These are phyloP conservation scores for Anthracocystis setariae DNA, from an alignment of 1,284 basidiomycete genomes.

Conservation along the genomic window DNA sequence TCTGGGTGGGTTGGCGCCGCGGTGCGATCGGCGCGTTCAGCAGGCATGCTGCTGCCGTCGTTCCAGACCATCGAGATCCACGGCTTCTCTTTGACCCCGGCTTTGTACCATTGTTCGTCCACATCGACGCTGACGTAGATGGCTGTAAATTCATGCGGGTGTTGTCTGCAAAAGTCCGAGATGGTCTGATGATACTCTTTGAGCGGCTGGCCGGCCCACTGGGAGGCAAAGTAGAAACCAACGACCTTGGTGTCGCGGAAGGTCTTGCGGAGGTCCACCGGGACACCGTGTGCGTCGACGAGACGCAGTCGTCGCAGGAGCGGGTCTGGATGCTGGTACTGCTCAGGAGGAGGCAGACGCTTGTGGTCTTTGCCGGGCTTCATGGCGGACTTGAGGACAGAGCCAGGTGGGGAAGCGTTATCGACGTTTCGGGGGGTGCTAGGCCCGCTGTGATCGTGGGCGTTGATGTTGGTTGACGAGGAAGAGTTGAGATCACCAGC, in stretches of 20 bases:
- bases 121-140: constrained; percentile 68
- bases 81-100: constrained; percentile 61
- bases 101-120: constrained; percentile 63
- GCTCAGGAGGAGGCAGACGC: constrained; percentile 56
- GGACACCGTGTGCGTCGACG: constrained; percentile 59
- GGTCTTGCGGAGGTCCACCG: constrained; percentile 58
- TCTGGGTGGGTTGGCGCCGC: constrained; percentile 12
- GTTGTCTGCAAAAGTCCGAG: constrained; percentile 52
- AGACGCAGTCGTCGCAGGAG: constrained; percentile 67
- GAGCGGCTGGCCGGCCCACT: constrained; percentile 57
- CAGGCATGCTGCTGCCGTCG: constrained; percentile 65
- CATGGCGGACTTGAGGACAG: constrained; percentile 62
- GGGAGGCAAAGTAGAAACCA: constrained; percentile 67
- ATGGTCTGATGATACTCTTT: constrained; percentile 62
- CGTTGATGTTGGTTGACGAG: not conserved
- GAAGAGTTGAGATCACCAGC: constrained; percentile 4
- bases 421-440: constrained; percentile 21
- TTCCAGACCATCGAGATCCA: constrained; percentile 68
- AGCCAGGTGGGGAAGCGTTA: constrained; percentile 22
- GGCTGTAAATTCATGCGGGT: constrained; percentile 66
- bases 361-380: constrained; percentile 60
- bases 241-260: constrained; percentile 67
- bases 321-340: constrained; percentile 68
- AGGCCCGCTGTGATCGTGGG: constrained; percentile 12
- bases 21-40: constrained; percentile 35